Evolutionary conservation across 2,329 filamentous ascomycete genomes (phyloP), one percentile per base, ranked within the genome.

Genomic region (Pestalotiopsis sp.): DNA sequence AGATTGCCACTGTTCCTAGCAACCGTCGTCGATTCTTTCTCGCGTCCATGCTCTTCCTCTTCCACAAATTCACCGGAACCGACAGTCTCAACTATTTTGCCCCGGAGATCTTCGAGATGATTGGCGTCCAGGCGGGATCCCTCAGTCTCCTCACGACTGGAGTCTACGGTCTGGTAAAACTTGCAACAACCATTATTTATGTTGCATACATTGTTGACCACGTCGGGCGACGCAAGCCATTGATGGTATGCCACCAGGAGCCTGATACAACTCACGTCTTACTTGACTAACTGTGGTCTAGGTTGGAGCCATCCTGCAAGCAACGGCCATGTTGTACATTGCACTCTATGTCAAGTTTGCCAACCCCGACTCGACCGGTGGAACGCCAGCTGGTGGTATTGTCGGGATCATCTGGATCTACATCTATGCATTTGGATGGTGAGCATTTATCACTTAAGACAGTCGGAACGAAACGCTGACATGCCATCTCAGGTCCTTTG

Each of bases 31-130:
- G 78, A 1, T 77, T 79, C 61, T 75, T 79, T 66, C 71, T 79
- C 9, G 75, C 78, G 1, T 71, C 77, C 2, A 78, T 77, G 71
- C 69, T 80, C 11, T 80, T 80, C 66, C 56, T 82, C 1, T 81
- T 81, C 67, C 80, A 82, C 70, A 81, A 82, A 44, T 77, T 81
- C 26, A 82, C 79, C 2, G 80, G 80, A 0, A 81, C 78, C 1
- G 78, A 81, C 69, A 75, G 75, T 5, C 64, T 82, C 20, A 81
- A 81, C 71, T 82, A 82, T 68, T 82, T 78, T 48, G 77, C 79
- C 0, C 78, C 79, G 1, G 75, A 80, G 64, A 81, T 81, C 13
- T 81, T 82, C 58, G 73, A 73, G 6, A 75, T 81, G 73, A 79
- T 82, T 24, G 79, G 80, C 40, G 81, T 79, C 0, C 70, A 70